Base-by-base conservation (phyloP, 1,139 yeast genomes). In the Saccharomyces hybrid region DNA sequence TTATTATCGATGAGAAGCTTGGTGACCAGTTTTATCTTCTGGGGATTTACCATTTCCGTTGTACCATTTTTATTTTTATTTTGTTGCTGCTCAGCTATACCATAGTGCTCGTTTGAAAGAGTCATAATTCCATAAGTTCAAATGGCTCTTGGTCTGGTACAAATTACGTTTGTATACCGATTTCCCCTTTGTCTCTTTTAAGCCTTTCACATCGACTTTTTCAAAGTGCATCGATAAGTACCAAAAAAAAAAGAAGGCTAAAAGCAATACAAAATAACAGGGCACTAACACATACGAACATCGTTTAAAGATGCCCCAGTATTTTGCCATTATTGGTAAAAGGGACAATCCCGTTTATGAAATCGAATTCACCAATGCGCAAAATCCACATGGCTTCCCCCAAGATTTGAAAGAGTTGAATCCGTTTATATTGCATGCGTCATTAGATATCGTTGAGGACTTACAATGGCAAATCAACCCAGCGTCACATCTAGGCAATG, bases 371-470 rank as follows among this genome's bases (percentile, higher is more conserved):
- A 57, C 67, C 2, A 59, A 58, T 31, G 59, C 56, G n/a, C 56
- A 56, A 38, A 44, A 56, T 38, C 60, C 56, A 26, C 56, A 59
- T 16, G 61, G 78, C 67, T 87, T 91, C 64, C 78, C 91, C 0
- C 75, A 80, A 26, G 87, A 84, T 55, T 81, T 88, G 69, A 80
- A 80, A 63, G 97, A 91, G 67, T 73, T 91, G 51, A 82, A 86
- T 63, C 97, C 97, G 21, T 91, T 90, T 66, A 84, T 95, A 38
- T 79, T 93, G 44, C 96, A 93, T 68, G 81, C 97, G 0, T 82
- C 98, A 2, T 73, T 95, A 46, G 99, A 93, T 68, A 76, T 93
- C 21, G 84, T 95, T 1, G 97, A 93, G 62, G 97, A 90, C 62
- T 74, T 82, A 2, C 97, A 90, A 65, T 91, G 96, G 95, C 79